These are phyloP conservation scores for Termitomyces sp. DNA, from an alignment of 768 basidiomycete species.

Conservation along the genomic window DNA sequence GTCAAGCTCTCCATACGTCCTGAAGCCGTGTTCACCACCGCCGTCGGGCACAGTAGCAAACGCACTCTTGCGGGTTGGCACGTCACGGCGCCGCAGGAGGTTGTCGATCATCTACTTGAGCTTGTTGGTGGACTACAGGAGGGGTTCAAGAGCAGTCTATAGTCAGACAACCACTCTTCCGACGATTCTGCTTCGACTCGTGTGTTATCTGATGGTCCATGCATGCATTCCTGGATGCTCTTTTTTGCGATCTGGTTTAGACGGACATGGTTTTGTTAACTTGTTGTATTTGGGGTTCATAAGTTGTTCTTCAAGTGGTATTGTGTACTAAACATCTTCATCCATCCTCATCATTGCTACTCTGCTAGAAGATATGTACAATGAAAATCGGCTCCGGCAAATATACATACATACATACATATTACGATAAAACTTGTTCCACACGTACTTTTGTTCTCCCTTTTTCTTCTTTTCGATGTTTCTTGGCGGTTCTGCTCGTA, in stretches of 20 bases:
- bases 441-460: neutral
- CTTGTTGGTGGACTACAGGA: constrained; percentile 32
- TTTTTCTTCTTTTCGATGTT: neutral
- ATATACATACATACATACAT: neutral
- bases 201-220: neutral
- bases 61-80: constrained; percentile 91
- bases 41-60: constrained; percentile 88
- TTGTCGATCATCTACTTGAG: constrained; percentile 73
- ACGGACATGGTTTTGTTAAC: neutral
- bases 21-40: constrained; percentile 83
- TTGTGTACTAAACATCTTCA: neutral
- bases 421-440: neutral
- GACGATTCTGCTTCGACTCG: neutral
- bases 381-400: neutral
- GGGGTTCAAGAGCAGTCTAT: constrained; percentile 7
- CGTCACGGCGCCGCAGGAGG: constrained; percentile 82
- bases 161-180: neutral
- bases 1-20: constrained; percentile 60
- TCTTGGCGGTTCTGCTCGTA: neutral
- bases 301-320: neutral
- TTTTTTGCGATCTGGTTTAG: neutral
- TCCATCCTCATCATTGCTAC: neutral
- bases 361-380: neutral
- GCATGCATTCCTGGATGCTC: neutral
- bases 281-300: neutral